phyloP scores from a whole-genome alignment of 2,329 filamentous ascomycete species.

The Fusarium sp. region DNA sequence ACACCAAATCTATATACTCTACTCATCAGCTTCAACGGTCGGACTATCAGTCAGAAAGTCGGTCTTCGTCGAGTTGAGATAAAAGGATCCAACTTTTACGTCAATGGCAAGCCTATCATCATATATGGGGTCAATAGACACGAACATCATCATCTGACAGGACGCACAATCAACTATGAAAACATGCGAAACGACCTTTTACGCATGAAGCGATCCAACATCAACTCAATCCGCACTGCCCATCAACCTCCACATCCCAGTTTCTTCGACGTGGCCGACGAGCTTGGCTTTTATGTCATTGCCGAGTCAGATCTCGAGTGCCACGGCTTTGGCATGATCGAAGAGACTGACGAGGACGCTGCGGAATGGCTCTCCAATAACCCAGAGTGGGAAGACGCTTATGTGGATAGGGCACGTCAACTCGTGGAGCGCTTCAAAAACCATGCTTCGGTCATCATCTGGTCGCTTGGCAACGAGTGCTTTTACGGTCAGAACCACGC shows the following conservation, averaged over 20 bases:
- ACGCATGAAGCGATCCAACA: constrained; percentile 74
- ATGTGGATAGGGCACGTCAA: constrained; percentile 73
- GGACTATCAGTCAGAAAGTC: constrained; percentile 63
- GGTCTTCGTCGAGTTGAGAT: constrained; percentile 74
- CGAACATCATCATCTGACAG: constrained; percentile 73
- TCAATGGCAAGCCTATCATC: constrained; percentile 73
- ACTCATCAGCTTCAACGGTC: constrained; percentile 49
- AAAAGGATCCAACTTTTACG: constrained; percentile 68
- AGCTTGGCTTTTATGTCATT: constrained; percentile 72
- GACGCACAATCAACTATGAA: constrained; percentile 69
- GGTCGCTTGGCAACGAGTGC: constrained; percentile 78
- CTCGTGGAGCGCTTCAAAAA: constrained; percentile 70
- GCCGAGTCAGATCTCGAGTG: constrained; percentile 67
- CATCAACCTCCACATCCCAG: constrained; percentile 73
- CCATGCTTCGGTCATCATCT: constrained; percentile 73
- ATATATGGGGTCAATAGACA: constrained; percentile 77
- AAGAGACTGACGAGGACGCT: constrained; percentile 13
- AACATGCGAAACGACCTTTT: constrained; percentile 71
- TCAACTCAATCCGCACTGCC: constrained; percentile 75
- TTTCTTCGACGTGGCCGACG: constrained; percentile 70
- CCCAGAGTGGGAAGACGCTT: constrained; percentile 70
- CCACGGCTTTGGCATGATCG: constrained; percentile 57
- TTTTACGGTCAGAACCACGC: constrained; percentile 76
- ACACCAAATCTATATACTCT: constrained; percentile 70
- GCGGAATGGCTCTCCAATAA: constrained; percentile 64